Conservation (phyloP, 192 early-diverging fungal genomes). For the Funneliformis geosporum region DNA sequence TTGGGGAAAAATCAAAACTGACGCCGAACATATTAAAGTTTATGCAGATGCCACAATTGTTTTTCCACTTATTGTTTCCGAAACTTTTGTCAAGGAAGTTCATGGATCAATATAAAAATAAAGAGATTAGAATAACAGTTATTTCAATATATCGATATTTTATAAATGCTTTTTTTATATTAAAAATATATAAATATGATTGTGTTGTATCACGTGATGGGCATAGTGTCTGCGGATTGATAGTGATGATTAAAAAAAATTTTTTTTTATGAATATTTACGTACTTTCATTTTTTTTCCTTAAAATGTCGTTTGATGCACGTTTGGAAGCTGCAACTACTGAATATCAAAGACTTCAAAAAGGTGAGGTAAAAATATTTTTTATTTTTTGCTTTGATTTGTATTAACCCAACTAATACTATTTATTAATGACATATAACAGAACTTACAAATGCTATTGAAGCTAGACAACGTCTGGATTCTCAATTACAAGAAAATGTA, state of each 20-base stretch:
- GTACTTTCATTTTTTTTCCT: too few relatives aligned
- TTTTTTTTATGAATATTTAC: too few relatives aligned
- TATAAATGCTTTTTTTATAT: too few relatives aligned
- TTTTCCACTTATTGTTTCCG: slow-evolving; percentile 92
- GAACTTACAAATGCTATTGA: slow-evolving; percentile 76
- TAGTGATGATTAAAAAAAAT: too few relatives aligned
- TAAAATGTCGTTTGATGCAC: slow-evolving; percentile 3
- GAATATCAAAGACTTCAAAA: slow-evolving; percentile 30
- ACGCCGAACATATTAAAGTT: slow-evolving; percentile 88
- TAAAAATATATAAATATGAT: too few relatives aligned
- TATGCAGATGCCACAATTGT: slow-evolving; percentile 91
- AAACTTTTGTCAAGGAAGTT: slow-evolving; percentile 84
- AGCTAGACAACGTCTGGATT: slow-evolving; percentile 83
- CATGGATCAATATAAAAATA: not conserved
- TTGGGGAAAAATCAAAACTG: slow-evolving; percentile 93
- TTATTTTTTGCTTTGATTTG: not conserved
- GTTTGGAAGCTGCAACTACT: not conserved
- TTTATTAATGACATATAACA: slow-evolving; percentile 36
- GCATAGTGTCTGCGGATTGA: too few relatives aligned
- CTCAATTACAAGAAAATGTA: slow-evolving; percentile 96
- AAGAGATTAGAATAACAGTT: too few relatives aligned
- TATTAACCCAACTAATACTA: not conserved
- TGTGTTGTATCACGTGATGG: too few relatives aligned
- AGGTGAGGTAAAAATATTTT: not conserved
- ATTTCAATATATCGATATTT: too few relatives aligned